Evolutionary conservation across 23 red algal genomes (phyloP).

Genomic region (Rhodosorus marinus): DNA sequence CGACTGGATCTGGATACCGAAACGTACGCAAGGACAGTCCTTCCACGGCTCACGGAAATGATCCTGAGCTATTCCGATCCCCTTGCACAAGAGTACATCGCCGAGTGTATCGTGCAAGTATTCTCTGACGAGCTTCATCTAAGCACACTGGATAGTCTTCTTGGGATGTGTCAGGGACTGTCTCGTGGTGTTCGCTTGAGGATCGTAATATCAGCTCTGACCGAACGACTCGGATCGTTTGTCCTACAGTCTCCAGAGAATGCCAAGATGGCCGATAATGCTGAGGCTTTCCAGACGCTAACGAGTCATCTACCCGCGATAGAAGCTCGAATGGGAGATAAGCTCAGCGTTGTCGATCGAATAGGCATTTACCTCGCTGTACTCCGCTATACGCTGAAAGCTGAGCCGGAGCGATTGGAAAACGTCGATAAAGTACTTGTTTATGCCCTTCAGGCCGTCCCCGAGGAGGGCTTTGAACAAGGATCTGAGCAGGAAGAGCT

Average conservation of each 20-base stretch:
- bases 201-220: constrained; percentile 37
- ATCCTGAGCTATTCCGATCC: constrained; percentile 53
- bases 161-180: constrained; percentile 38
- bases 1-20: too few species aligned
- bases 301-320: constrained; percentile 17
- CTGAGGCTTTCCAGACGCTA: constrained; percentile 40
- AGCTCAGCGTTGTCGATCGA: constrained; percentile 13
- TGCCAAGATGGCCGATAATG: constrained; percentile 1
- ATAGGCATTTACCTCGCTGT: constrained; percentile 34
- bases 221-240: constrained; percentile 41
- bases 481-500: too few species aligned
- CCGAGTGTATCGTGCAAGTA: constrained; percentile 84
- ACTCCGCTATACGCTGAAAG: constrained; percentile 23
- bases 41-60: constrained; percentile 45
- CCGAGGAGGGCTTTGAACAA: too few species aligned
- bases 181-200: constrained; percentile 35
- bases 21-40: constrained; percentile 26
- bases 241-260: constrained; percentile 10
- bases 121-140: constrained; percentile 76
- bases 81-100: constrained; percentile 72
- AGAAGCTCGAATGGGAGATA: constrained; percentile 15
- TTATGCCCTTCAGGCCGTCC: too few species aligned
- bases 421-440: constrained; percentile 51
- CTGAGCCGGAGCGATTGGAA: constrained; percentile 26
- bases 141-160: constrained; percentile 23